phyloP scores from a whole-genome alignment of 176 grass and related monocot species.

The Triticum timopheevii region DNA sequence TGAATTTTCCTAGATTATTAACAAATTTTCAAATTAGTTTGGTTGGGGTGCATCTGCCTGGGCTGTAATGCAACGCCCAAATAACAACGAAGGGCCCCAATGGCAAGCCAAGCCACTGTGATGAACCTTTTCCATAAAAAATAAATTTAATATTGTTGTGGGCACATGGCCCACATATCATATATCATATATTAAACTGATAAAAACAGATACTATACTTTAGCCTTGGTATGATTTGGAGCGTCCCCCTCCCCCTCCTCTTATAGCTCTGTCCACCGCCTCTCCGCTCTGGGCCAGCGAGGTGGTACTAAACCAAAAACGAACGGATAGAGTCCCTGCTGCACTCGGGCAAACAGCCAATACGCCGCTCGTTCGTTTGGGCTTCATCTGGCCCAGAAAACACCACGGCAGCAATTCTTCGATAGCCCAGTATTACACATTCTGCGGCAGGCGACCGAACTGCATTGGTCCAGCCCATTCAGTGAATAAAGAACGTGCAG shows the following conservation, averaged over 20 bases:
- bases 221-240: slow-evolving; percentile 39
- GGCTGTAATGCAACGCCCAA: not conserved
- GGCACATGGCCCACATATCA: slow-evolving; percentile 55
- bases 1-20: too few relatives aligned
- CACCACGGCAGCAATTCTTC: too few relatives aligned
- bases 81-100: not conserved
- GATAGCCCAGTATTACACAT: too few relatives aligned
- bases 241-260: accelerated
- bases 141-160: slow-evolving; percentile 55
- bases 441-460: too few relatives aligned
- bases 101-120: not conserved
- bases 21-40: not conserved
- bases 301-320: not conserved
- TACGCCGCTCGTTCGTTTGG: too few relatives aligned
- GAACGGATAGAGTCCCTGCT: not conserved
- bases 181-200: slow-evolving; percentile 31
- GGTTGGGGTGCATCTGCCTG: not conserved
- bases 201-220: not conserved
- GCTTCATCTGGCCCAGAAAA: too few relatives aligned
- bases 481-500: too few relatives aligned
- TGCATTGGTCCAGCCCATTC: too few relatives aligned
- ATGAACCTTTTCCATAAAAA: not conserved
- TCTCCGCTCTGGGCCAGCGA: accelerated
- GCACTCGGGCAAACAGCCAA: not conserved
- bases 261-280: not conserved